Conservation (phyloP, 371 early-diverging fungal species). For the Mucor sp. region DNA sequence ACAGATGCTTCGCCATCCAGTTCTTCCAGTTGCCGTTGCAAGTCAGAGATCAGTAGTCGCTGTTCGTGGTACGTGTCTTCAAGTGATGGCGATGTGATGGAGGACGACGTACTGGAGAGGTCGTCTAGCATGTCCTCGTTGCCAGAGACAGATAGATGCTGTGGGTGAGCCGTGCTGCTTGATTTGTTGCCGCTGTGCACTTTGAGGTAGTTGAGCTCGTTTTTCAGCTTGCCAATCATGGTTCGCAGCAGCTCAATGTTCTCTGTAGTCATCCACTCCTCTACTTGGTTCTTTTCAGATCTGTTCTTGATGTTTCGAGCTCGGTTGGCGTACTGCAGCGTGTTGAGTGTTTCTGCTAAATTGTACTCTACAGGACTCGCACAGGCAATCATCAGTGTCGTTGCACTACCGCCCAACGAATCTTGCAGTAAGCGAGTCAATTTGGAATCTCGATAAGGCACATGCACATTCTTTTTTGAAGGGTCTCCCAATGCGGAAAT, state of each 20-base stretch:
- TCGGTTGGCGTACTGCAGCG: slow-evolving; percentile 90
- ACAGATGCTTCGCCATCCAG: too few species aligned
- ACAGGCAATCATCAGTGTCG: slow-evolving; percentile 94
- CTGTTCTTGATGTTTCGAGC: slow-evolving; percentile 88
- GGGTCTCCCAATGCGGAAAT: slow-evolving; percentile 97
- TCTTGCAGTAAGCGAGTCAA: slow-evolving; percentile 97
- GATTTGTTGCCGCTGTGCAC: neutral
- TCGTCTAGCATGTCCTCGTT: slow-evolving; percentile 7
- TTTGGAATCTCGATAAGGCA: slow-evolving; percentile 99
- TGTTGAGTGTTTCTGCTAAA: slow-evolving; percentile 89
- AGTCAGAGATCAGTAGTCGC: slow-evolving; percentile 35
- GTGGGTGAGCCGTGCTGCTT: neutral
- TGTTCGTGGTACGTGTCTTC: slow-evolving; percentile 40
- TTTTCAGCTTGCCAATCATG: slow-evolving; percentile 57
- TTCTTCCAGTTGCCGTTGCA: slow-evolving; percentile 49
- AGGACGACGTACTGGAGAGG: neutral
- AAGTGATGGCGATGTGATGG: slow-evolving; percentile 5
- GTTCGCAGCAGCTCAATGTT: slow-evolving; percentile 60
- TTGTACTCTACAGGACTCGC: slow-evolving; percentile 80
- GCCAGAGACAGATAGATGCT: neutral
- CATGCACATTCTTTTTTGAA: slow-evolving; percentile 59
- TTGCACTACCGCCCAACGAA: slow-evolving; percentile 93
- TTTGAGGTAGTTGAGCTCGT: slow-evolving; percentile 53
- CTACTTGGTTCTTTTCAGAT: slow-evolving; percentile 68
- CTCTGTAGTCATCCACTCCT: slow-evolving; percentile 67